A percentile compares a stretch with the other conserved stretches of the same genome.
These are phyloP conservation scores for Oxyria digyna DNA, from an alignment of 148 eudicot species.

Conservation along the genomic window DNA sequence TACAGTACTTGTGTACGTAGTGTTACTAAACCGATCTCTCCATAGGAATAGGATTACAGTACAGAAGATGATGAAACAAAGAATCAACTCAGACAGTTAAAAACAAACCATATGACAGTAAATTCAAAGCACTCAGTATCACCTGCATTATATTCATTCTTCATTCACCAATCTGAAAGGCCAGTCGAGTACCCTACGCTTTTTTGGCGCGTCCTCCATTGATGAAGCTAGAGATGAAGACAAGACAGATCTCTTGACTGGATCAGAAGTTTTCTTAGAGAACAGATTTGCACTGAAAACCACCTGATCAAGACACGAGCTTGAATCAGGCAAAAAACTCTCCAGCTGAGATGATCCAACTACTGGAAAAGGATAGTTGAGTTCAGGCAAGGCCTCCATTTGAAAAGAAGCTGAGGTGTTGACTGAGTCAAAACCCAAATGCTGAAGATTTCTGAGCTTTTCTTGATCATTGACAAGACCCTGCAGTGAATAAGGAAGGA, in stretches of 20 bases:
- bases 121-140: not conserved
- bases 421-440: not conserved
- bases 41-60: not conserved
- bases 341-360: not conserved
- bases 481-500: not conserved
- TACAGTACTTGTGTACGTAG: conserved; percentile 1
- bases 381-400: not conserved
- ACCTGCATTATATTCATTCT: not conserved
- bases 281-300: not conserved
- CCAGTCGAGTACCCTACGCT: not conserved
- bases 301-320: conserved; percentile 2
- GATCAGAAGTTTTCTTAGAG: not conserved
- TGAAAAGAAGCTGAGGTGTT: not conserved
- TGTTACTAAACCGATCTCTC: not conserved
- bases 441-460: not conserved
- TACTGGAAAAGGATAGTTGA: not conserved
- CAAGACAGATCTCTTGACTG: not conserved
- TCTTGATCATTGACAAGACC: not conserved
- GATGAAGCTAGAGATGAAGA: not conserved
- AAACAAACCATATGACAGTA: not conserved
- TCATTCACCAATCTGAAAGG: conserved; percentile 3
- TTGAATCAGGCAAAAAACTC: not conserved
- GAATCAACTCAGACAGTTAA: not conserved
- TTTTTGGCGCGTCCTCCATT: not conserved
- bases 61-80: not conserved